Evolutionary conservation across 1,139 yeast genomes (phyloP).

Genomic region (Diutina catenulata): DNA sequence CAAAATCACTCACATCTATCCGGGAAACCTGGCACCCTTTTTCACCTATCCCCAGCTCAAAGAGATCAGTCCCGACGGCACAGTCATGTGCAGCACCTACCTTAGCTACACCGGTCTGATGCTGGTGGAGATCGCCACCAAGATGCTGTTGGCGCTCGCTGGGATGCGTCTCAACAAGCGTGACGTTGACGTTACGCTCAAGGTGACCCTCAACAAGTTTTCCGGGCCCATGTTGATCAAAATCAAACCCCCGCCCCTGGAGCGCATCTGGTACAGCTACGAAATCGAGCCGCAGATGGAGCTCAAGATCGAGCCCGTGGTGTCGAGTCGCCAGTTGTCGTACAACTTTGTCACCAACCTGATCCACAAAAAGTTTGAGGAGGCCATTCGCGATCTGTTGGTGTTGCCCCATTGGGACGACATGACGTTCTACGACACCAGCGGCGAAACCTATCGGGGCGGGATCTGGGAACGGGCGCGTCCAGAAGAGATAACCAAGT

Average conservation of each 20-base stretch:
- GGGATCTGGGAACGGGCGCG: constrained; percentile 70
- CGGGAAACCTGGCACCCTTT: constrained; percentile 75
- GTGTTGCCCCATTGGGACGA: constrained; percentile 90
- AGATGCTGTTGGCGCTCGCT: constrained; percentile 50
- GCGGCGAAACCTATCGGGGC: constrained; percentile 65
- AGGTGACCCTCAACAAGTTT: constrained; percentile 55
- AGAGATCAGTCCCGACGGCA: constrained; percentile 74
- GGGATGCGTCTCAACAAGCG: constrained; percentile 69
- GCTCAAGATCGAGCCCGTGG: constrained; percentile 74
- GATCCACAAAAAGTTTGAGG: constrained; percentile 69
- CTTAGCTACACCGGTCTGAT: constrained; percentile 64
- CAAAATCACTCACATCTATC: constrained; percentile 55
- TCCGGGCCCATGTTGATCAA: constrained; percentile 64
- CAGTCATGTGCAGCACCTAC: constrained; percentile 48
- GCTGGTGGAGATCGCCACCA: constrained; percentile 68
- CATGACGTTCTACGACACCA: constrained; percentile 55
- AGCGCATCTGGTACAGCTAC: constrained; percentile 83
- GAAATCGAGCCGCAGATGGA: constrained; percentile 68
- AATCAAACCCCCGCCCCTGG: constrained; percentile 84
- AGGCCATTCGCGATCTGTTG: constrained; percentile 65
- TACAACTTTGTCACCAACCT: constrained; percentile 70
- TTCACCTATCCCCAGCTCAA: constrained; percentile 61
- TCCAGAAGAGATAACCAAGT: constrained; percentile 11
- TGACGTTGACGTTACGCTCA: constrained; percentile 64
- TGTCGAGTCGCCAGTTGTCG: constrained; percentile 71